phyloP scores from a whole-genome alignment of 2,329 filamentous ascomycete species.

The Cladosporium sp. region DNA sequence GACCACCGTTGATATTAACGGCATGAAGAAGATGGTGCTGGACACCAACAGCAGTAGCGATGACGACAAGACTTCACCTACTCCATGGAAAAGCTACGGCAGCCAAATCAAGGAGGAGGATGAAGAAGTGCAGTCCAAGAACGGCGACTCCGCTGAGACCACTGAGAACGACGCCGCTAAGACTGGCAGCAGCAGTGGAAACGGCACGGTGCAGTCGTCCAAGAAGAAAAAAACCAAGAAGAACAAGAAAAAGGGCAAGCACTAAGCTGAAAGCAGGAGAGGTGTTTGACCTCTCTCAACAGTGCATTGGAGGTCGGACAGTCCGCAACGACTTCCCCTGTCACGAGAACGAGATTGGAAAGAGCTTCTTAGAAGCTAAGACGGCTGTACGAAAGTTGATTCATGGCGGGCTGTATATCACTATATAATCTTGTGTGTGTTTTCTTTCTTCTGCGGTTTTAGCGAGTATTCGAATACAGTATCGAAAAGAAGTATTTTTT shows the following conservation, averaged over 20 bases:
- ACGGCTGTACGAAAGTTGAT: neutral
- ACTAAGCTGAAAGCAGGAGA: neutral
- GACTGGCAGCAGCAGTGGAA: constrained; percentile 3
- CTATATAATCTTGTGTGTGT: neutral
- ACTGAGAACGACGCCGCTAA: constrained; percentile 4
- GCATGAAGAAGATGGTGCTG: constrained; percentile 71
- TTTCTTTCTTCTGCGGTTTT: constrained; percentile 1
- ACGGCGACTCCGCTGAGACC: neutral
- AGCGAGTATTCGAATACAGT: neutral
- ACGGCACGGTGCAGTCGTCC: neutral
- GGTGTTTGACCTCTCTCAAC: too few relatives aligned
- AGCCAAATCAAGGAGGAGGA: constrained; percentile 9
- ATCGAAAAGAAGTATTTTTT: too few relatives aligned
- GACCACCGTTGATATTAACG: constrained; percentile 68
- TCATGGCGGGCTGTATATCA: neutral
- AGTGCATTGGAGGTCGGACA: too few relatives aligned
- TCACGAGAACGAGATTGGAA: too few relatives aligned
- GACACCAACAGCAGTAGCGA: constrained; percentile 59
- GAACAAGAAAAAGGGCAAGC: constrained; percentile 23
- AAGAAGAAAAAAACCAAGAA: constrained; percentile 18
- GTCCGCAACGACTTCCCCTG: too few relatives aligned
- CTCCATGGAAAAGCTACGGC: constrained; percentile 3
- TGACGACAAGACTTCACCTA: constrained; percentile 17
- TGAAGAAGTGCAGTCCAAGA: constrained; percentile 8
- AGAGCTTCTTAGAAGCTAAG: too few relatives aligned